Base-by-base conservation (phyloP, 225 moss, liverwort and hornwort species). In the Marchantia polymorpha region DNA sequence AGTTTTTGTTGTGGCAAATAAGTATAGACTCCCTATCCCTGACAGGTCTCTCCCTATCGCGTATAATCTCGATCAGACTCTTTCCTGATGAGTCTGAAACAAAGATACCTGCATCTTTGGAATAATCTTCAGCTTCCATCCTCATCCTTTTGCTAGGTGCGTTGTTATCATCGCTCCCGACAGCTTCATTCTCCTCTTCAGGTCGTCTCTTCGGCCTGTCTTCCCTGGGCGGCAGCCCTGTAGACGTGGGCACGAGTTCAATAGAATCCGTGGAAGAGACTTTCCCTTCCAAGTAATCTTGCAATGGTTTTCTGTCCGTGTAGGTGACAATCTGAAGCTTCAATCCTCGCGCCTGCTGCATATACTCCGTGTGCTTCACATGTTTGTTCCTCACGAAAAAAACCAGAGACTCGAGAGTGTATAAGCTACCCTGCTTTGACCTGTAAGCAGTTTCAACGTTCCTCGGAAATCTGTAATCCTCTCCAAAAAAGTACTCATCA, bases 191-290 rank as follows among this genome's bases (percentile, higher is more conserved):
- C 50, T 82, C 86, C 50, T 84, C 86, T 22, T 81, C 79, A 0
- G 72, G 49, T 12, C 52, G 83, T 19, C 90, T 86, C 52, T 85
- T 92, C 13, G 80, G 64, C 92, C 92, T 82, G 52, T 93, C 92
- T 23, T 82, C 85, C 55, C 83, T 70, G 16, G 54, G 71, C 20
- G 85, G 83, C 30, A 81, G 66, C 78, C 63, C 85, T 27, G 88
- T 81, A 81, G 82, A 88, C 25, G 90, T 80, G 16, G 87, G 78
- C 69, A 93, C 83, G 53, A 99, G 88, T 82, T 99, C 95, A 72
- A 99, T 99, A 17, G 99, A 93, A 81, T 99, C 99, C 26, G 88
- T 99, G 0, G 95, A 95, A 10, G 91, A 91, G 31, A 99, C 92
- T 72, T 92, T 91, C 1, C 95, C 99, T 83, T 95, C 99, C 64